Conservation (phyloP, 1,284 basidiomycete genomes). For the Amylostereum areolatum region DNA sequence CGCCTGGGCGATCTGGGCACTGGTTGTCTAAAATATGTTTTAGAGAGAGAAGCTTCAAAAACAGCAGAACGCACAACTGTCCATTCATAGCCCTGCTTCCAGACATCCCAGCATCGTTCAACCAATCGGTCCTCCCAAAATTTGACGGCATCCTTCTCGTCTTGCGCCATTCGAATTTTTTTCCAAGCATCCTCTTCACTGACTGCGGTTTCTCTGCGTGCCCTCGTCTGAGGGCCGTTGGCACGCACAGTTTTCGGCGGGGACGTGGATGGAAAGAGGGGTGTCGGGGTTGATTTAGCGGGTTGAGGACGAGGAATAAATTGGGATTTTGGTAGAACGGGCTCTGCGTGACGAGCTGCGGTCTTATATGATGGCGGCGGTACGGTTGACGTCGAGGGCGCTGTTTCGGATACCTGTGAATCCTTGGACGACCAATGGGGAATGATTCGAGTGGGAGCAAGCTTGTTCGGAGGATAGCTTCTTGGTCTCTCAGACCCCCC, state of each 20-base stretch:
- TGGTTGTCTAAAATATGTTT: conserved; percentile 44
- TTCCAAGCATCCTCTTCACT: conserved; percentile 74
- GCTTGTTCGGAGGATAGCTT: too few relatives aligned
- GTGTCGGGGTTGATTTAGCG: background rate
- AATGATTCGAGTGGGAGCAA: too few relatives aligned
- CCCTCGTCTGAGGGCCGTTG: background rate
- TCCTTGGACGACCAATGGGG: too few relatives aligned
- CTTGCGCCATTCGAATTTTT: conserved; percentile 60
- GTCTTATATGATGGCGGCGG: too few relatives aligned
- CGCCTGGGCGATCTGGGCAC: conserved; percentile 51
- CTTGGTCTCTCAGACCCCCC: conserved; percentile 7
- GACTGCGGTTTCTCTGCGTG: conserved; percentile 37
- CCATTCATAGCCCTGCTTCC: conserved; percentile 65
- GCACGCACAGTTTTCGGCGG: background rate
- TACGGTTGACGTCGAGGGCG: too few relatives aligned
- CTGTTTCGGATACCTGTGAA: too few relatives aligned
- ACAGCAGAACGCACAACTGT: conserved; percentile 46
- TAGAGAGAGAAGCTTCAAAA: conserved; percentile 7
- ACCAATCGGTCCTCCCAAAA: conserved; percentile 57
- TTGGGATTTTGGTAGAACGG: too few relatives aligned
- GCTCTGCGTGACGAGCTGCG: too few relatives aligned
- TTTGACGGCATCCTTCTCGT: conserved; percentile 65
- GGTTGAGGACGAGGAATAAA: too few relatives aligned
- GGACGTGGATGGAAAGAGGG: background rate
- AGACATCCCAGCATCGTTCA: conserved; percentile 65